These are phyloP conservation scores for Pyrenophora seminiperda DNA, from an alignment of 2,329 filamentous ascomycete species.

Conservation along the genomic window DNA sequence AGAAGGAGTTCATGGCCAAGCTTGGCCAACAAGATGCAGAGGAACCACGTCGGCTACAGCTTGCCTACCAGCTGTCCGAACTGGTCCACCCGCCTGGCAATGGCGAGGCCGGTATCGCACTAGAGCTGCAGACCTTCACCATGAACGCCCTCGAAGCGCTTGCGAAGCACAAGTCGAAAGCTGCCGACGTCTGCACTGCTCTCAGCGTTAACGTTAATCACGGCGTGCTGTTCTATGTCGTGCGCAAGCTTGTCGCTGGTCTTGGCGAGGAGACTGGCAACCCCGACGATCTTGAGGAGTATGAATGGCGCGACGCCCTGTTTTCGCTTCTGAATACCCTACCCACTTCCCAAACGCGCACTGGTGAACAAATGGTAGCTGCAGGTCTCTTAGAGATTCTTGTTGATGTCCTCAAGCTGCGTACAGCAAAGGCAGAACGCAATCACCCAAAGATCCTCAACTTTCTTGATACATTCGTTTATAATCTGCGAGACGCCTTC, in stretches of 20 bases:
- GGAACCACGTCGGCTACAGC: constrained; percentile 84
- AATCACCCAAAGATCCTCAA: constrained; percentile 82
- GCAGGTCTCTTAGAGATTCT: constrained; percentile 89
- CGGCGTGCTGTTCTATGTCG: constrained; percentile 89
- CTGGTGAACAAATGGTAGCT: constrained; percentile 81
- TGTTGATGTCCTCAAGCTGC: constrained; percentile 83
- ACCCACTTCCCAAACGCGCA: constrained; percentile 70
- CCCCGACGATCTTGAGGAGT: constrained; percentile 68
- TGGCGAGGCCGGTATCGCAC: constrained; percentile 69
- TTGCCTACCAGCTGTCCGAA: constrained; percentile 91
- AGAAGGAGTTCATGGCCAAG: constrained; percentile 82
- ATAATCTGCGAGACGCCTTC: constrained; percentile 83
- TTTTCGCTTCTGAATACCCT: constrained; percentile 87
- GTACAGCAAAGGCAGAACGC: constrained; percentile 79
- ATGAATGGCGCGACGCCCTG: constrained; percentile 88
- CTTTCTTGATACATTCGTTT: constrained; percentile 87
- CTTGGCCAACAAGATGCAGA: constrained; percentile 86
- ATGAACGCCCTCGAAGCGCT: constrained; percentile 85
- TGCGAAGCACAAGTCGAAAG: constrained; percentile 75
- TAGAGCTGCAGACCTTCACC: constrained; percentile 80
- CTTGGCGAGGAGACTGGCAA: constrained; percentile 61
- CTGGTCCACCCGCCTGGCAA: constrained; percentile 82
- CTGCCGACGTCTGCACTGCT: constrained; percentile 83
- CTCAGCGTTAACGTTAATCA: constrained; percentile 96
- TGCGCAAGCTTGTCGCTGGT: constrained; percentile 85